Base-by-base conservation (phyloP, 768 basidiomycete genomes). In the Vararia minispora region DNA sequence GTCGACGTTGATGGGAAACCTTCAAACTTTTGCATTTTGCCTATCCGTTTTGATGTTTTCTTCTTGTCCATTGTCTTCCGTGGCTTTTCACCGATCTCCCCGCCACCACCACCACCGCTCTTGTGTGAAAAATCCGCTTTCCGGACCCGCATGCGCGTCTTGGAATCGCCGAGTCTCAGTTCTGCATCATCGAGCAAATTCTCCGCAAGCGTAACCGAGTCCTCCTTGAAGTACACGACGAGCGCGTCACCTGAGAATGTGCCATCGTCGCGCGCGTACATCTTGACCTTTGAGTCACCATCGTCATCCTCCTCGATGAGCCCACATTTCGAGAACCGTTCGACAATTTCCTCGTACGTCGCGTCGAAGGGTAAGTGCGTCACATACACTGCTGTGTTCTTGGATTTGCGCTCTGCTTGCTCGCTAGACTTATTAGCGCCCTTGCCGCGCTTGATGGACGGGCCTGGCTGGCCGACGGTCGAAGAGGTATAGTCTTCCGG, bases 201-300 rank as follows among this genome's bases (percentile, higher is more conserved):
- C 44, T 86, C 53, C 7, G 92, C 94, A 38, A 98, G 66, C 3
- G 64, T 60, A 14, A 98, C 95, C n/a, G 84, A 88, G 43, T 90
- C 92, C 56, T 94, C 90, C 58, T 95, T 95, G 69, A 97, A 94
- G 59, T 86, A 99, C 24, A 97, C 90, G 41, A 99, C 80, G 47
- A 98, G 62, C 2, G 91, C 94, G 48, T 98, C 94, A 27, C 95
- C 94, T 49, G 75, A 95, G 59, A 97, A 95, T 18, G 71, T 55
- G 24, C 92, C 91, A 43, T 86, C 75, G 5, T 87, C 88, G 42
- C 74, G 76, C 32, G 85, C 83, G 58, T 99, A 99, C 65, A 98
- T 69, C 66, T 99, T 99, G 56, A 98, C 73, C 54, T 92, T 88
- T n/a, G 82, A 79, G 41, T 87, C 75, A 2, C 87, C 91, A n/a